Conservation (phyloP, 805 yeast species). For the Nakazawaea ernobii region DNA sequence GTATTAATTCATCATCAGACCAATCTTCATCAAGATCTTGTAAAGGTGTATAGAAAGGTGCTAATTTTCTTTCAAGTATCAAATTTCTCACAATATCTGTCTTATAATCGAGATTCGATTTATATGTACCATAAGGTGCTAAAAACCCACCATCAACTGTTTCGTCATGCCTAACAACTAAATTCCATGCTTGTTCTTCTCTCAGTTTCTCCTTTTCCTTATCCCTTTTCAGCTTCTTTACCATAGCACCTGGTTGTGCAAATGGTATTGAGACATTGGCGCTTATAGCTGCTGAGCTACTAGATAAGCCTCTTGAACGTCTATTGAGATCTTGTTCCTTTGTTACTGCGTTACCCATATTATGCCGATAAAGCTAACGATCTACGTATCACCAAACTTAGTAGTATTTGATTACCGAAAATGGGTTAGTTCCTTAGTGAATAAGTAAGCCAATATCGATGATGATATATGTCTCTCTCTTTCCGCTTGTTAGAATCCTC, state of each 20-base stretch:
- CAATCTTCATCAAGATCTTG: conserved; percentile 71
- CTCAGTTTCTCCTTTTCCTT: conserved; percentile 49
- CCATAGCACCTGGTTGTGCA: conserved; percentile 14
- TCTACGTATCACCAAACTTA: neutral
- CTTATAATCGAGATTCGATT: conserved; percentile 69
- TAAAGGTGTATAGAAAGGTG: conserved; percentile 89
- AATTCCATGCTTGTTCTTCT: conserved; percentile 48
- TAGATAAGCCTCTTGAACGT: conserved; percentile 11
- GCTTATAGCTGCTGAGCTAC: neutral
- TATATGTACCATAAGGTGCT: conserved; percentile 88
- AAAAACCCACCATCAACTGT: conserved; percentile 90
- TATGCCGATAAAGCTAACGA: neutral
- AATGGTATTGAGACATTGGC: conserved; percentile 11
- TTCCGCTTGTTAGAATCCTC: neutral
- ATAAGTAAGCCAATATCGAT: too few relatives aligned
- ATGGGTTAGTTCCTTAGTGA: too few relatives aligned
- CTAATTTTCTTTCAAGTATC: conserved; percentile 63
- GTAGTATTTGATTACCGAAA: neutral
- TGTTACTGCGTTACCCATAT: conserved; percentile 44
- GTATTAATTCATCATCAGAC: conserved; percentile 64
- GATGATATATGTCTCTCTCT: too few relatives aligned
- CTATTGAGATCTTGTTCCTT: conserved; percentile 27
- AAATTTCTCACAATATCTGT: conserved; percentile 65
- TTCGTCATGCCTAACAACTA: conserved; percentile 58
- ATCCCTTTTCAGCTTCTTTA: conserved; percentile 32